These are phyloP conservation scores for Suillus subaureus DNA, from an alignment of 768 basidiomycete species.

Conservation along the genomic window DNA sequence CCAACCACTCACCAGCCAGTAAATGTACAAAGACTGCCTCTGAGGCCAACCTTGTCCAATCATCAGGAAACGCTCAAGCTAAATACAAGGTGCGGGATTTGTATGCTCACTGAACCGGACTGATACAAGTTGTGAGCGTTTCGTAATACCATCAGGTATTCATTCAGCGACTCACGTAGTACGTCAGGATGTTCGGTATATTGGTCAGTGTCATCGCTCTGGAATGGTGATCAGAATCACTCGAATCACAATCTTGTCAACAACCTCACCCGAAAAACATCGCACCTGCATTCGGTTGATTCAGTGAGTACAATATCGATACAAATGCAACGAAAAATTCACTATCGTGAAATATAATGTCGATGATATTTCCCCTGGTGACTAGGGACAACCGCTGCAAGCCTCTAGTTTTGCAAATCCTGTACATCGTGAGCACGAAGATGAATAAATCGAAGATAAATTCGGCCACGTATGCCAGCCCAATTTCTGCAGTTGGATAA, in stretches of 20 bases:
- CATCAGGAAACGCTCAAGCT: not conserved
- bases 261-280: conserved; percentile 55
- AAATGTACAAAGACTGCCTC: conserved; percentile 50
- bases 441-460: conserved; percentile 52
- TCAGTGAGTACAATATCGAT: not conserved
- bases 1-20: conserved; percentile 44
- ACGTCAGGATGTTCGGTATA: conserved; percentile 48
- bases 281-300: conserved; percentile 38
- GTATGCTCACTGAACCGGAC: conserved; percentile 12
- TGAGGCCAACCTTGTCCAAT: conserved; percentile 20
- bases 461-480: conserved; percentile 51
- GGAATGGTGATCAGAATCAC: not conserved
- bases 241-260: not conserved
- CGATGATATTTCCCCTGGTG: conserved; percentile 38
- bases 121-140: not conserved
- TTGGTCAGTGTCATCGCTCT: conserved; percentile 49
- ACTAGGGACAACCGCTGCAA: conserved; percentile 21
- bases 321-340: conserved; percentile 18
- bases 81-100: not conserved
- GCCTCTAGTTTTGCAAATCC: conserved; percentile 42
- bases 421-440: conserved; percentile 49
- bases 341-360: conserved; percentile 54
- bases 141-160: not conserved
- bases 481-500: conserved; percentile 23
- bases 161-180: conserved; percentile 32